phyloP scores from a whole-genome alignment of 2,329 filamentous ascomycete genomes.

The Fusarium avenaceum region DNA sequence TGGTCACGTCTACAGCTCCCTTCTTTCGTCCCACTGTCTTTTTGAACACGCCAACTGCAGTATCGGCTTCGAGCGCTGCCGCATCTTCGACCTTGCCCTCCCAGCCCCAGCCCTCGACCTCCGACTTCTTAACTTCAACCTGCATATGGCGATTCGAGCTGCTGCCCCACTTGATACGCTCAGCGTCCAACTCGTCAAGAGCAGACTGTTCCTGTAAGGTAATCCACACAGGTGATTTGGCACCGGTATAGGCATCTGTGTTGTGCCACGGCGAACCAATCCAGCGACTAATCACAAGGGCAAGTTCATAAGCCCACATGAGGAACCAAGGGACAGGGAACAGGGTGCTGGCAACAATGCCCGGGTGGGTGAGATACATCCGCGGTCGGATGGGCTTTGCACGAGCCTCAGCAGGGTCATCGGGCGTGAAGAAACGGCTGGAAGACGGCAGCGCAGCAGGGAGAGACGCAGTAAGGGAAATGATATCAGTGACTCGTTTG shows the following conservation, averaged over 20 bases:
- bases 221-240: slow-evolving; percentile 82
- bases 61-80: slow-evolving; percentile 58
- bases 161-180: slow-evolving; percentile 86
- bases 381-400: slow-evolving; percentile 62
- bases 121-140: slow-evolving; percentile 78
- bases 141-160: slow-evolving; percentile 71
- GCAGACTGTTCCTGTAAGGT: slow-evolving; percentile 75
- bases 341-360: slow-evolving; percentile 85
- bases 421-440: slow-evolving; percentile 65
- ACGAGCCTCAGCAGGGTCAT: slow-evolving; percentile 41
- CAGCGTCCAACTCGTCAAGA: slow-evolving; percentile 67
- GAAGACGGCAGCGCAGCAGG: slow-evolving; percentile 72
- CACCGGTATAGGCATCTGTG: slow-evolving; percentile 80
- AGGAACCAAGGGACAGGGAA: slow-evolving; percentile 80
- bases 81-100: slow-evolving; percentile 68
- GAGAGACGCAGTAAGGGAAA: slow-evolving; percentile 79
- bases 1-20: slow-evolving; percentile 69
- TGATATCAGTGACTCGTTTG: slow-evolving; percentile 88
- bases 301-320: slow-evolving; percentile 74
- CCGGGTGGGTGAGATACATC: slow-evolving; percentile 87
- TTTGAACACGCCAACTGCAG: slow-evolving; percentile 61
- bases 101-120: slow-evolving; percentile 89
- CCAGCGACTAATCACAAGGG: slow-evolving; percentile 79
- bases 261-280: slow-evolving; percentile 92
- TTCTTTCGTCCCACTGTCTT: slow-evolving; percentile 71